Conservation (phyloP, 148 eudicot genomes). For the Arctostaphylos glauca region DNA sequence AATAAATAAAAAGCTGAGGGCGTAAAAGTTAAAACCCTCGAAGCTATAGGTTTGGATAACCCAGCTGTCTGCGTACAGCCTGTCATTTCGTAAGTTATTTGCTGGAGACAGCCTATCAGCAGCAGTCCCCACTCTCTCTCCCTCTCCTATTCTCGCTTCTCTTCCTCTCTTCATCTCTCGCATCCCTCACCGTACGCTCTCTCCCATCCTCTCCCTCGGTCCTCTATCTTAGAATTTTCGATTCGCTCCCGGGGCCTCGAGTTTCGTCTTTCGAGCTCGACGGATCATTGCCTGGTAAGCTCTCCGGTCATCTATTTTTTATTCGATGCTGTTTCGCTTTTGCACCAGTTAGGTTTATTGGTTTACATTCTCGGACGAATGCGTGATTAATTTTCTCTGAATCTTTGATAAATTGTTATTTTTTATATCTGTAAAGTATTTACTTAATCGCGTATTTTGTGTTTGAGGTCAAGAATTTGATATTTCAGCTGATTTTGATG, state of each 20-base stretch:
- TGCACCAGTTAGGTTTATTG: not conserved
- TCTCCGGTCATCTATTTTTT: conserved; percentile 4
- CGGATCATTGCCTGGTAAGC: conserved; percentile 33
- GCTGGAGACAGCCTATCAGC: conserved; percentile 59
- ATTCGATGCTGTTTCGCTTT: not conserved
- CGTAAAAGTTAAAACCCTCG: not conserved
- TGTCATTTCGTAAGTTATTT: conserved; percentile 22
- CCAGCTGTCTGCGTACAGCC: conserved; percentile 30
- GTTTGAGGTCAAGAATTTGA: not conserved
- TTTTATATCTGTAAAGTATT: not conserved
- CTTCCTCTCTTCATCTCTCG: conserved; percentile 1
- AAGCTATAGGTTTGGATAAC: not conserved
- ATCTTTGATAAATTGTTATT: not conserved
- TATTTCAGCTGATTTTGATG: not conserved
- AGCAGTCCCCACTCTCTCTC: conserved; percentile 26
- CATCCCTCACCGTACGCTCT: not conserved
- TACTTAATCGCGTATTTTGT: not conserved
- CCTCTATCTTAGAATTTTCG: conserved; percentile 6
- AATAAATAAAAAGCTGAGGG: too few relatives aligned
- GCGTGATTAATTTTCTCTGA: not conserved
- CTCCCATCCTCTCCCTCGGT: conserved; percentile 10
- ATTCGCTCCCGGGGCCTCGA: not conserved
- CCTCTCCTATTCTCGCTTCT: not conserved
- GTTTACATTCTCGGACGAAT: not conserved
- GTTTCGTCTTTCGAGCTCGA: conserved; percentile 8